Conservation (phyloP, 441 rosid species). For the Corymbia calophylla region DNA sequence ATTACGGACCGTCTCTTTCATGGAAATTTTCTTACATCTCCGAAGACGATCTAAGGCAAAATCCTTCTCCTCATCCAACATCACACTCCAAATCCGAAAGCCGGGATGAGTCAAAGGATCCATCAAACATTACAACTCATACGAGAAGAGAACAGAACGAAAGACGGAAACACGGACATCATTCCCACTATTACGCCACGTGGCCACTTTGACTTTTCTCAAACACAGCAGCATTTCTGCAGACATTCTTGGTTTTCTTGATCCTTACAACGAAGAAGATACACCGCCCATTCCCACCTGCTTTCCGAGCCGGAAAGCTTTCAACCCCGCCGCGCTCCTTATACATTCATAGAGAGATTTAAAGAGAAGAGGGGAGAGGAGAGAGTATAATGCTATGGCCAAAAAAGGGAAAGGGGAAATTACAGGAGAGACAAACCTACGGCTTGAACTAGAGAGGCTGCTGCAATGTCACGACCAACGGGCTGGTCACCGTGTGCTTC, state of each 20-base stretch:
- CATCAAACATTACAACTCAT: not conserved
- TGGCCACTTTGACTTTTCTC: not conserved
- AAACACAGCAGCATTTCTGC: not conserved
- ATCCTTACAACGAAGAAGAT: not conserved
- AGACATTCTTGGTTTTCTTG: not conserved
- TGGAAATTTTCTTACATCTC: not conserved
- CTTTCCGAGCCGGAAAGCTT: not conserved
- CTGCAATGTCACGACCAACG: slow-evolving; percentile 73
- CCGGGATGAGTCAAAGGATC: not conserved
- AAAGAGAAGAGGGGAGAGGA: not conserved
- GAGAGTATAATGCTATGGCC: not conserved
- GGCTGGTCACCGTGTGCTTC: slow-evolving; percentile 56
- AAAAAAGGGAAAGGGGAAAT: not conserved
- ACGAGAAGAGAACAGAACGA: not conserved
- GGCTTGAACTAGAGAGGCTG: slow-evolving; percentile 52
- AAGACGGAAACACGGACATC: not conserved
- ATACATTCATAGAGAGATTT: not conserved
- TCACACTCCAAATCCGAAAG: not conserved
- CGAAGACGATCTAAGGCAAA: not conserved
- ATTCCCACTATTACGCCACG: not conserved
- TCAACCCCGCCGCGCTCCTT: not conserved
- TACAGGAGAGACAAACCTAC: not conserved
- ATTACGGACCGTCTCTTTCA: not conserved
- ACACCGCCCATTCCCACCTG: not conserved
- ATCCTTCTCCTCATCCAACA: not conserved